These are phyloP conservation scores for Lactarius akahatsu DNA, from an alignment of 768 basidiomycete species.

Conservation along the genomic window DNA sequence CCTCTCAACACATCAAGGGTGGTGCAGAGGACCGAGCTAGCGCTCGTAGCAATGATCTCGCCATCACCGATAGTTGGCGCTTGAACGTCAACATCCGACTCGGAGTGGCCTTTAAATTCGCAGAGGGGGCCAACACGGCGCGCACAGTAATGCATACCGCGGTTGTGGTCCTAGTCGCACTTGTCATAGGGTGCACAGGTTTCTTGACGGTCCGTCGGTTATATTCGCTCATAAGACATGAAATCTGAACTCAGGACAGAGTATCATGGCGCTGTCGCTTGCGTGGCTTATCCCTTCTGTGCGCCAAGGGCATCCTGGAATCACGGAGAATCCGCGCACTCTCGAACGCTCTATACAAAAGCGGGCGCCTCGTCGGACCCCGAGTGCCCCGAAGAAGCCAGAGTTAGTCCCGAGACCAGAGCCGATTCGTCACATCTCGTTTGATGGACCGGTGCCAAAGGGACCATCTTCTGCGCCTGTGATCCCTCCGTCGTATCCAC, in stretches of 20 bases:
- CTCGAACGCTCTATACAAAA: neutral
- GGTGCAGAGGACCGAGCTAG: conserved; percentile 17
- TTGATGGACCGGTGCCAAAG: conserved; percentile 7
- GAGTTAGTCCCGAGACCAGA: conserved; percentile 11
- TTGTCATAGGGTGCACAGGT: conserved; percentile 22
- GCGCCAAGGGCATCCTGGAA: conserved; percentile 1
- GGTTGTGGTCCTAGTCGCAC: conserved; percentile 9
- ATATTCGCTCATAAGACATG: neutral
- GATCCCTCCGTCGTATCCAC: conserved; percentile 11
- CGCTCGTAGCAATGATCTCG: neutral
- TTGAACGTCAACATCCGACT: conserved; percentile 25
- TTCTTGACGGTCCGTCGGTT: conserved; percentile 23
- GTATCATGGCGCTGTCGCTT: conserved; percentile 16
- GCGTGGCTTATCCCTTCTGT: conserved; percentile 24
- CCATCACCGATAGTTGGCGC: conserved; percentile 6
- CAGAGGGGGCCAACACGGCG: conserved; percentile 12
- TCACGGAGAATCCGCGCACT: neutral
- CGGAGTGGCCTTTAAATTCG: conserved; percentile 17
- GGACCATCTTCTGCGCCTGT: conserved; percentile 1
- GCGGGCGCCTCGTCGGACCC: neutral
- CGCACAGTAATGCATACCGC: conserved; percentile 4
- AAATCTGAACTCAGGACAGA: conserved; percentile 12
- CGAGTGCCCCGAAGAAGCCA: neutral
- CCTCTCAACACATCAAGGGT: conserved; percentile 7
- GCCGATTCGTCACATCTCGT: conserved; percentile 22